These are phyloP conservation scores for Crithidia brevicula DNA, from an alignment of 208 protist species.

Conservation along the genomic window DNA sequence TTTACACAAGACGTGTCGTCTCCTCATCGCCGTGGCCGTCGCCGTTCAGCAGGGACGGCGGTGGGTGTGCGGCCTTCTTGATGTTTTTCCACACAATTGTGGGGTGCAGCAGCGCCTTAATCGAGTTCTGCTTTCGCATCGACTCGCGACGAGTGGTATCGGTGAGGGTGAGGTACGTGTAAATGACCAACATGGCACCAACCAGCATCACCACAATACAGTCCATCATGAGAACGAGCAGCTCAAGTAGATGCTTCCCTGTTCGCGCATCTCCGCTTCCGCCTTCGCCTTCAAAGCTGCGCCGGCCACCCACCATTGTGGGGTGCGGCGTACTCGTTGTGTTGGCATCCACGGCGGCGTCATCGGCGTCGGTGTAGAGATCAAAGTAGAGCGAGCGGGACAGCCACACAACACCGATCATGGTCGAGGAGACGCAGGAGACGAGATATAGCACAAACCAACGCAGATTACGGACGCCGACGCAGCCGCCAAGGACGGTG, in stretches of 20 bases:
- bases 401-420: conserved; percentile 54
- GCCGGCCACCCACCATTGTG: conserved; percentile 60
- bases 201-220: conserved; percentile 59
- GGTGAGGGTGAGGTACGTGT: conserved; percentile 62
- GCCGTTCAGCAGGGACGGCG: conserved; percentile 36
- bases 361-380: conserved; percentile 14
- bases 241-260: conserved; percentile 19
- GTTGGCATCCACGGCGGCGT: background rate
- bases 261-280: conserved; percentile 1
- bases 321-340: conserved; percentile 40
- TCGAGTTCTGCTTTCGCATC: conserved; percentile 35
- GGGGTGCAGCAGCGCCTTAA: conserved; percentile 33
- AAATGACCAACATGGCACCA: conserved; percentile 53
- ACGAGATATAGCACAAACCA: conserved; percentile 81
- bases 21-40: conserved; percentile 11
- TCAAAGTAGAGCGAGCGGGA: conserved; percentile 33
- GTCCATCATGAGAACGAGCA: conserved; percentile 53
- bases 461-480: conserved; percentile 82
- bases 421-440: conserved; percentile 24
- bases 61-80: conserved; percentile 28
- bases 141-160: conserved; percentile 56
- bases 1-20: conserved; percentile 2
- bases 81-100: conserved; percentile 39
- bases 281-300: conserved; percentile 27
- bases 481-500: conserved; percentile 82